phyloP scores from a whole-genome alignment of 495 filamentous ascomycete species.

The Penicillium canariense region DNA sequence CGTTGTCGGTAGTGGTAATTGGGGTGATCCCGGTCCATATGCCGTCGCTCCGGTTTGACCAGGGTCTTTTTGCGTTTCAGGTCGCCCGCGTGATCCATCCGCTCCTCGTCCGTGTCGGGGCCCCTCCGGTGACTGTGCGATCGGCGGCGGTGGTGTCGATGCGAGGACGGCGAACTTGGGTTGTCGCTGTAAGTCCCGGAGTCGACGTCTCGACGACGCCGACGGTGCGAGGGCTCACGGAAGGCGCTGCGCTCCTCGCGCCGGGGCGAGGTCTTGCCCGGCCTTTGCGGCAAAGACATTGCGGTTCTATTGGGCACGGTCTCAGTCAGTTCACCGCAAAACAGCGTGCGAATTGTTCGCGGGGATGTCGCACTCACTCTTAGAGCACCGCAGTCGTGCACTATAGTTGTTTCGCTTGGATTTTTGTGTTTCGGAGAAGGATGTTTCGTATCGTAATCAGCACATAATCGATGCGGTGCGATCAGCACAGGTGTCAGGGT shows the following conservation, averaged over 20 bases:
- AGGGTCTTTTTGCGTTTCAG: conserved; percentile 72
- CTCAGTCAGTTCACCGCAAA: neutral
- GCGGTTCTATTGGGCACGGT: conserved; percentile 4
- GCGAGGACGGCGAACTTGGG: conserved; percentile 36
- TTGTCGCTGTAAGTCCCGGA: conserved; percentile 53
- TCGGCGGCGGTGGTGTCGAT: conserved; percentile 34
- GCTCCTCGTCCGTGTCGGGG: conserved; percentile 39
- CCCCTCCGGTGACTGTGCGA: conserved; percentile 36
- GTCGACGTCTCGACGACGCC: conserved; percentile 68
- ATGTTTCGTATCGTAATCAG: neutral
- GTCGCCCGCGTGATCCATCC: conserved; percentile 34
- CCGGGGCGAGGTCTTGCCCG: conserved; percentile 55
- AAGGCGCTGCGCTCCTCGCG: conserved; percentile 59
- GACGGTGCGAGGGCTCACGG: conserved; percentile 68
- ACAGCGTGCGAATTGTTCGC: neutral
- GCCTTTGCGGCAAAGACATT: conserved; percentile 70
- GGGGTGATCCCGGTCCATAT: conserved; percentile 78
- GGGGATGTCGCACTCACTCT: conserved; percentile 5
- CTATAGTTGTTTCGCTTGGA: neutral
- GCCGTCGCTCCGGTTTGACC: conserved; percentile 81
- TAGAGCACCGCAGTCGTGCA: conserved; percentile 5
- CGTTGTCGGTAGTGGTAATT: conserved; percentile 93
- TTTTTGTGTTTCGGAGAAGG: neutral
- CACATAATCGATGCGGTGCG: neutral
- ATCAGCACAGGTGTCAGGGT: neutral